Percentiles rank a stretch among this genome's conserved stretches.
These are phyloP conservation scores for Solanum raphanifolium DNA, from an alignment of 257 asterid genomes.

Conservation along the genomic window DNA sequence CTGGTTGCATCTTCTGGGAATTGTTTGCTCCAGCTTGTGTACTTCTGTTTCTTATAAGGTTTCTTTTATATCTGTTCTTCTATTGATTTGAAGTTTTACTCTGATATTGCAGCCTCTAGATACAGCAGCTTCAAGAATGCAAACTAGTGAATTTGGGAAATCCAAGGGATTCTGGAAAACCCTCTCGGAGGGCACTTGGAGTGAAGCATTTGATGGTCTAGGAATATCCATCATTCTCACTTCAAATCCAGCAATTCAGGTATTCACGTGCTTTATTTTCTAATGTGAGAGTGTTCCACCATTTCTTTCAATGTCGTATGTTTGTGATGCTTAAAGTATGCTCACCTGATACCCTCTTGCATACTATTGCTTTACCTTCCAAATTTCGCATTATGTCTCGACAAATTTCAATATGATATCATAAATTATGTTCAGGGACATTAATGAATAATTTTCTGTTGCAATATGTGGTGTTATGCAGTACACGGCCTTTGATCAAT, in stretches of 20 bases:
- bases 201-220: constrained; percentile 74
- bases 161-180: constrained; percentile 75
- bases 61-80: not conserved
- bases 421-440: not conserved
- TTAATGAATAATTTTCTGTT: constrained; percentile 6
- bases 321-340: not conserved
- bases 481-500: constrained; percentile 90
- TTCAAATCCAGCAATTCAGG: constrained; percentile 93
- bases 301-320: not conserved
- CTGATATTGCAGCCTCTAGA: constrained; percentile 70
- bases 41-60: not conserved
- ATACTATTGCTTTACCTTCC: not conserved
- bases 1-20: not conserved
- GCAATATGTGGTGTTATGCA: constrained; percentile 18
- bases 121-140: constrained; percentile 94
- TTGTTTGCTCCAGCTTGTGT: not conserved
- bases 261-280: constrained; percentile 3
- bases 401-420: not conserved
- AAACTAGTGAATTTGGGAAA: constrained; percentile 82
- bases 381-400: not conserved
- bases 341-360: not conserved
- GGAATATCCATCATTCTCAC: constrained; percentile 85
- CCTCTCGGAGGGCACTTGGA: constrained; percentile 75
- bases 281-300: not conserved
- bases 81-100: not conserved